Conservation (phyloP, 2,329 filamentous ascomycete species). For the Colletotrichum karsti region DNA sequence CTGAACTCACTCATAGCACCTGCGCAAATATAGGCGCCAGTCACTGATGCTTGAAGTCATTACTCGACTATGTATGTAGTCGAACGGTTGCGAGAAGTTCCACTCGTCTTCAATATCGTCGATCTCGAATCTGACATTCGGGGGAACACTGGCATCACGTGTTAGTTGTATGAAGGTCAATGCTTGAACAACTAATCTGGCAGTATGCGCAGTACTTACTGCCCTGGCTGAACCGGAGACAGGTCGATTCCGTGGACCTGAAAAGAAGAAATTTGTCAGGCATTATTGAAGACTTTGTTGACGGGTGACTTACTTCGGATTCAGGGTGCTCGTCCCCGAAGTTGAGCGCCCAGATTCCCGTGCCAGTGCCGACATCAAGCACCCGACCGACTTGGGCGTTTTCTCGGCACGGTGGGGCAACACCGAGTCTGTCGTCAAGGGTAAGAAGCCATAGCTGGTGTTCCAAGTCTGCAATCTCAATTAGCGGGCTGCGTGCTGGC, state of each 20-base stretch:
- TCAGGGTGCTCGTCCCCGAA: not conserved
- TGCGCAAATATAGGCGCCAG: not conserved
- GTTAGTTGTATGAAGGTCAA: not conserved
- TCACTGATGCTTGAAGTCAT: not conserved
- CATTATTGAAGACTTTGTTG: too few relatives aligned
- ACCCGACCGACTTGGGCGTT: not conserved
- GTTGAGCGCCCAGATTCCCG: not conserved
- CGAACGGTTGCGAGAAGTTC: not conserved
- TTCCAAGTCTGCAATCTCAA: slow-evolving; percentile 44
- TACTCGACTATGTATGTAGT: not conserved
- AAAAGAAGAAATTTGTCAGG: too few relatives aligned
- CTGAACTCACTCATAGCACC: not conserved
- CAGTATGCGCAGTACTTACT: too few relatives aligned
- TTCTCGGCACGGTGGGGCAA: not conserved
- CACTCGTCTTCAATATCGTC: not conserved
- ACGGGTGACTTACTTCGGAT: too few relatives aligned
- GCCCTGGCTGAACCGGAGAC: not conserved
- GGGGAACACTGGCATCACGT: not conserved
- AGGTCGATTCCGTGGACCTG: not conserved
- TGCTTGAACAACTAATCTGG: too few relatives aligned
- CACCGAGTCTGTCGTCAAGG: slow-evolving; percentile 26
- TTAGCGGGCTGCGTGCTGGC: too few relatives aligned
- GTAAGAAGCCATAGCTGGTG: slow-evolving; percentile 44
- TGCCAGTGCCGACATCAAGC: not conserved
- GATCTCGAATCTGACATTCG: not conserved